Base-by-base conservation (phyloP, 768 basidiomycete species). In the Filobasidium floriforme region DNA sequence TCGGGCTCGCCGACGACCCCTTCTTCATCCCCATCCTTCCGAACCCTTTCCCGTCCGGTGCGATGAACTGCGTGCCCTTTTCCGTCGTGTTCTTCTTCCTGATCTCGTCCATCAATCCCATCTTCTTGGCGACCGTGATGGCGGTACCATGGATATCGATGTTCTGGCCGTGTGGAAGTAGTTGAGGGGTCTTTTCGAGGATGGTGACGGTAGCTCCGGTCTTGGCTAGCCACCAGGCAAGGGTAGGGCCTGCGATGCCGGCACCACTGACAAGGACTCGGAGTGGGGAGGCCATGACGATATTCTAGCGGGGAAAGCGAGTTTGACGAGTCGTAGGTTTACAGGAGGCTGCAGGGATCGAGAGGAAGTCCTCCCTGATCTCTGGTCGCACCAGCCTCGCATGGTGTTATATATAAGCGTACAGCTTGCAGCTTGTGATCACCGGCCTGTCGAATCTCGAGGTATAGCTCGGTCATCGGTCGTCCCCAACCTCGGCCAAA, bases 161-260 rank as follows among this genome's bases (percentile, higher is more conserved):
- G 46, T 71, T 72, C 57, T 74, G 76, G n/a, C 76, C 76, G 19
- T 63, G 62, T 0, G 65, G 63, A 12, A 70, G 52, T 0, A 76
- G 59, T 14, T 19, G 46, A 4, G 65, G 61, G 40, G 62, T 55
- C 41, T 71, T 72, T 59, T 77, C 76, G 18, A 77, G 63, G 29
- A 77, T 57, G 12, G 74, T 75, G n/a, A 70, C 67, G 10, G 57
- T 44, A 29, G 54, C 59, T 1, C 70, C 71, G 18, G 57, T 43
- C 52, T 63, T 65, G 40, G 67, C 51, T 26, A 77, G 67, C 65
- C 62, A 72, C 59, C 64, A 76, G 1, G 75, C 75, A 6, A 70
- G 18, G 12, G 71, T 64, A 26, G 73, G 72, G 19, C 76, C 76
- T 24, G 75, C 75, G 32, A 77, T 74, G 37, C 73, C 68, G 18